These are phyloP conservation scores for Botrytis galanthina DNA, from an alignment of 2,329 filamentous ascomycete species.

Conservation along the genomic window DNA sequence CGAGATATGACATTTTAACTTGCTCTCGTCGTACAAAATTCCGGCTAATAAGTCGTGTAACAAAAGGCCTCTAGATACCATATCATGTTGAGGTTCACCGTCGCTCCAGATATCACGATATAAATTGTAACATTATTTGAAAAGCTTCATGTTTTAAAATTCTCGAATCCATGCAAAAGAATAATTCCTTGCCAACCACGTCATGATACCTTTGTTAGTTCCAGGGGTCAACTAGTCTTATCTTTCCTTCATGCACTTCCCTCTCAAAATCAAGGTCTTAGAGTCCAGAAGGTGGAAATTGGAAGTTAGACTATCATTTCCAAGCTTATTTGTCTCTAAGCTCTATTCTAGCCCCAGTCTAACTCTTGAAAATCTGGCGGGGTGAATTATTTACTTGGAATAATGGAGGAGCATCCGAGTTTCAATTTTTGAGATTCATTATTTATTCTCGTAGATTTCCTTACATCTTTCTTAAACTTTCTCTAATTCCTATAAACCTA, in stretches of 20 bases:
- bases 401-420: not conserved
- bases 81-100: not conserved
- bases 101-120: not conserved
- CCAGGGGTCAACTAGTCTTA: conserved; percentile 4
- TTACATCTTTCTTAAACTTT: too few species aligned
- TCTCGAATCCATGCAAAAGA: not conserved
- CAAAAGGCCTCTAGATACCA: not conserved
- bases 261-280: not conserved
- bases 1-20: not conserved
- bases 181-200: not conserved
- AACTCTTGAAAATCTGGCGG: not conserved
- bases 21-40: not conserved
- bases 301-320: not conserved
- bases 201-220: not conserved
- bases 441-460: not conserved
- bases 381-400: conserved; percentile 13
- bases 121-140: not conserved
- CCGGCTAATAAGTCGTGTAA: not conserved
- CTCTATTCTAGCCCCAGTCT: not conserved
- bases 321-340: not conserved
- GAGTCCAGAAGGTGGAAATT: not conserved
- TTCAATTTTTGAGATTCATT: not conserved
- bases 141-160: not conserved
- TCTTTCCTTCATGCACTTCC: not conserved
- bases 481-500: not conserved